Evolutionary conservation across 257 asterid species (phyloP).

Genomic region (Solanum tacnaense): DNA sequence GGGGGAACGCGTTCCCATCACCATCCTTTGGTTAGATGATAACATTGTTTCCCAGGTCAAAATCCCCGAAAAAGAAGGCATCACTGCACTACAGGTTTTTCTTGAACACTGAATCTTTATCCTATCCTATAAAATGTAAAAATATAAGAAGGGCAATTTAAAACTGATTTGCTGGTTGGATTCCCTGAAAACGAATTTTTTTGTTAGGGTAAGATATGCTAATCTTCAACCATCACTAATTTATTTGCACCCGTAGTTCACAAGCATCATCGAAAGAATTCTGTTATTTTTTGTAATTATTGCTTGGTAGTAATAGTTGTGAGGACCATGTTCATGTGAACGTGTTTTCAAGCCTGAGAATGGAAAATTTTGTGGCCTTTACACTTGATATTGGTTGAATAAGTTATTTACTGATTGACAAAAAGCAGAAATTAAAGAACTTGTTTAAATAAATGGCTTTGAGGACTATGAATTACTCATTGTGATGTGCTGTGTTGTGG

Average conservation of each 20-base stretch:
- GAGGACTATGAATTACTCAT: neutral
- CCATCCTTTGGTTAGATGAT: constrained; percentile 81
- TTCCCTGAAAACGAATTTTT: neutral
- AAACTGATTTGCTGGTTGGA: neutral
- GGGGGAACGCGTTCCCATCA: constrained; percentile 79
- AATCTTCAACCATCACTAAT: neutral
- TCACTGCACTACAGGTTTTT: constrained; percentile 63
- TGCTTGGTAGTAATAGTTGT: neutral
- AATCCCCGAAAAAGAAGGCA: constrained; percentile 70
- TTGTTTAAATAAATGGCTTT: neutral
- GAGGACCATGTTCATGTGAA: neutral
- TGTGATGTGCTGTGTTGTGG: neutral
- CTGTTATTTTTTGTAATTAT: neutral
- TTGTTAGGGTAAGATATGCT: neutral
- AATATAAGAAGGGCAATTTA: neutral
- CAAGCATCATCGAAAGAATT: neutral
- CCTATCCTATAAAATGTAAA: neutral
- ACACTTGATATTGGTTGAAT: neutral
- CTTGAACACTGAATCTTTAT: neutral
- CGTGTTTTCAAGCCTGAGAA: neutral
- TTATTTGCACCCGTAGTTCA: neutral
- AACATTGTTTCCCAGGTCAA: constrained; percentile 86
- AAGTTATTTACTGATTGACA: neutral
- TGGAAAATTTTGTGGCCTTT: neutral
- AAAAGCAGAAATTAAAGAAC: neutral